Evolutionary conservation across 2,329 filamentous ascomycete species (phyloP), one percentile per base, ranked within the genome.

Genomic region (Escovopsis sp.): DNA sequence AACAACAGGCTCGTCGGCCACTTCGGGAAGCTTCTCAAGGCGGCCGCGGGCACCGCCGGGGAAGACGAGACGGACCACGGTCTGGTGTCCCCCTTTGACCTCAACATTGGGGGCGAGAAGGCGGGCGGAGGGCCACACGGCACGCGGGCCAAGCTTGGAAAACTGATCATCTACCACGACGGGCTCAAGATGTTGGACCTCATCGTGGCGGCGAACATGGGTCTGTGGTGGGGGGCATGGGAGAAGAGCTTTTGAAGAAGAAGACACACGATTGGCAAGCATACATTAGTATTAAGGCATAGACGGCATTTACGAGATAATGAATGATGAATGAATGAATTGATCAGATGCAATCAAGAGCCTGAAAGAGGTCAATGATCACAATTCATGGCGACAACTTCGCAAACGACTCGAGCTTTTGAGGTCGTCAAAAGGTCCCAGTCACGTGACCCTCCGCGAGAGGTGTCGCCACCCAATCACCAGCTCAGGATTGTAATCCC

Each of bases 161-260:
- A 96, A 62, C 65, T 98, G 40, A 86, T 96, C 40, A 72, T 98
- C 32, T 76, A 87, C 51, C 79, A 89, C 43, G 88, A 94, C 53
- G 91, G 91, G 0, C 64, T 94, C 49, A 94, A 94, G 66, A 96
- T 98, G 89, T 62, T 96, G 53, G 91, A 98, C 66, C 60, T 98
- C 44, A 68, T 94, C 0, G 85, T 98, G 15, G 85, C 89, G 4
- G 83, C 87, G 10, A 95, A 94, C 56, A 75, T 98, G 63, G 86
- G 84, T 1, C 66, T 96, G 13, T 98, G 88, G 85, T 96, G 89
- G 88, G 79, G 79, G 51, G 78, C 84, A 4, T 95, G 87, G 74
- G 81, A 85, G 52, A 70, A 65, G 52, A 68, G 62, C 54, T 64
- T n/a, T n/a, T n/a, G n/a, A n/a, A n/a, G n/a, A n/a, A n/a, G n/a